Conservation (phyloP, 108 stramenopile genomes). For the Nitzschia sp. region DNA sequence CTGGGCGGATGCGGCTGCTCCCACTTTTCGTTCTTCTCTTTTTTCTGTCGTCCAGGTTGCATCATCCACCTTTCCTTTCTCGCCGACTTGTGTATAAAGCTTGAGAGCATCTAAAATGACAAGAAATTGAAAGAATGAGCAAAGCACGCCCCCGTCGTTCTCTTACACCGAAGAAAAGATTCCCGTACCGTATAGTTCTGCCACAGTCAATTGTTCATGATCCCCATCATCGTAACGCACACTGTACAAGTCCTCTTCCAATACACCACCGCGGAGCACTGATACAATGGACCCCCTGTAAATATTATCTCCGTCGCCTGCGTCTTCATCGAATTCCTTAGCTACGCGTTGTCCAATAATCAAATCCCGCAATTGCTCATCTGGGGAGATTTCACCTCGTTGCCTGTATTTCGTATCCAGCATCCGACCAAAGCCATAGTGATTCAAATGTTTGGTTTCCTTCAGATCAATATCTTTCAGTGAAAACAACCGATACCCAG, state of each 20-base stretch:
- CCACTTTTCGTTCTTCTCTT: neutral
- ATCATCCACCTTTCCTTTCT: constrained; percentile 20
- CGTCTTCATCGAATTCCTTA: constrained; percentile 44
- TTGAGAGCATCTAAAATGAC: constrained; percentile 36
- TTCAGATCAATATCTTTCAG: constrained; percentile 27
- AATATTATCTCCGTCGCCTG: constrained; percentile 49
- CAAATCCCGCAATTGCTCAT: constrained; percentile 20
- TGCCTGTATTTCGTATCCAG: constrained; percentile 15
- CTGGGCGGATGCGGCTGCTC: neutral
- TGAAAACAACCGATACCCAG: neutral
- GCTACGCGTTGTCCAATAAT: constrained; percentile 60
- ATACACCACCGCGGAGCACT: constrained; percentile 15
- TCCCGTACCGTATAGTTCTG: constrained; percentile 57
- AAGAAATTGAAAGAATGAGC: constrained; percentile 3
- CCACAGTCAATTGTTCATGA: constrained; percentile 45
- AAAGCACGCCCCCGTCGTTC: neutral
- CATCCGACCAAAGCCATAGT: constrained; percentile 51
- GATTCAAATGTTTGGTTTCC: constrained; percentile 44
- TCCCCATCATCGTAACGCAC: constrained; percentile 78
- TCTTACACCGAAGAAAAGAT: neutral
- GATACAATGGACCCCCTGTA: constrained; percentile 49
- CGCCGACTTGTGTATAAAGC: constrained; percentile 44
- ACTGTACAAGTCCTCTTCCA: constrained; percentile 33
- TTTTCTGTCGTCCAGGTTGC: neutral
- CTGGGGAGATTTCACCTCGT: constrained; percentile 1